Percentiles rank a stretch among this genome's conserved stretches.
Conservation (phyloP, 305 asterid species). For the Lippia alba region DNA sequence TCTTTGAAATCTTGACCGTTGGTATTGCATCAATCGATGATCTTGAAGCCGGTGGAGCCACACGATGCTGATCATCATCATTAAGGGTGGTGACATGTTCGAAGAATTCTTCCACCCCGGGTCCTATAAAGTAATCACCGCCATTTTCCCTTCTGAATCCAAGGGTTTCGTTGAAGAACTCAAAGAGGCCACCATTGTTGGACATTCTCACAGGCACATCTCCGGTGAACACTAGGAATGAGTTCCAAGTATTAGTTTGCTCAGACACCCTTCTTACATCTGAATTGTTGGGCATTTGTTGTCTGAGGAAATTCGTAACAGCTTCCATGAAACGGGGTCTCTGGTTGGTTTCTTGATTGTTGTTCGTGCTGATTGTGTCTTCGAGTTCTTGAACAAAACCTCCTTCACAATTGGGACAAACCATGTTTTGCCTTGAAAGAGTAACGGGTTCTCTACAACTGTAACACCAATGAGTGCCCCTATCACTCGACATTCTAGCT, state of each 20-base stretch:
- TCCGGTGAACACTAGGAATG: conserved; percentile 74
- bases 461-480: conserved; percentile 81
- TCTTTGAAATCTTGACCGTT: conserved; percentile 69
- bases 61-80: conserved; percentile 50
- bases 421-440: conserved; percentile 43
- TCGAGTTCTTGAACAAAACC: conserved; percentile 80
- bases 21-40: conserved; percentile 68
- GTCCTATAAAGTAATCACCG: conserved; percentile 75
- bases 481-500: conserved; percentile 57
- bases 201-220: conserved; percentile 72
- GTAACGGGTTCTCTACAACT: conserved; percentile 70
- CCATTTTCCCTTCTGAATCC: conserved; percentile 74
- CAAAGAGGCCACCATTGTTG: conserved; percentile 64
- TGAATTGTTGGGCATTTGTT: conserved; percentile 48
- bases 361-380: conserved; percentile 46
- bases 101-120: conserved; percentile 74
- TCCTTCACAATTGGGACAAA: conserved; percentile 63
- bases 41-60: conserved; percentile 78
- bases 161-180: conserved; percentile 70
- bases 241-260: conserved; percentile 59
- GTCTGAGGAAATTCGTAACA: conserved; percentile 65
- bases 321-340: conserved; percentile 70
- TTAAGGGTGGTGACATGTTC: conserved; percentile 49
- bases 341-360: conserved; percentile 48
- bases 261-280: conserved; percentile 47